Base-by-base conservation (phyloP, 31 red algal genomes). In the Bonnemaisonia californica region DNA sequence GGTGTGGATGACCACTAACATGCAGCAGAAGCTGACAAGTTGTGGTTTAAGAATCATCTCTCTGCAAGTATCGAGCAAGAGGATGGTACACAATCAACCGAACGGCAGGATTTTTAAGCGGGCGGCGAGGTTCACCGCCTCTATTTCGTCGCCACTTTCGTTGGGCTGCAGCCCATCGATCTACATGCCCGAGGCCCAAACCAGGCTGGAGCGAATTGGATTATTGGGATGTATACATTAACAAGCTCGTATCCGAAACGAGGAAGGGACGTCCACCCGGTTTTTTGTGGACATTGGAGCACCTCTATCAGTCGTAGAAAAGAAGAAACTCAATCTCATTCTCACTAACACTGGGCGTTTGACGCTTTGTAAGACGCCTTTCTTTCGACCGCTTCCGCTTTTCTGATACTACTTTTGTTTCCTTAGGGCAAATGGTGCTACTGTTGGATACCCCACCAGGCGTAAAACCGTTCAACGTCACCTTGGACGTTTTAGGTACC, bases 271-370 rank as follows among this genome's bases (percentile, higher is more conserved):
- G 45, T 11, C 45, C 45, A 51, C 45, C 45, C 16, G 45, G 45
- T 51, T 51, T 51, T 51, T 51, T 51, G 45, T 51, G 9, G 45
- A 51, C 45, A 51, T 51, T 51, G 45, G 45, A 51, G 45, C 45
- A 51, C 45, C 45, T 11, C 16, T 7, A 7, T 51, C 45, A 11
- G 45, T 51, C 16, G 45, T 51, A 51, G 45, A 16, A 51, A 51
- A 51, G 9, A 51, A 51, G 45, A 16, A 51, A 51, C 45, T 51
- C 45, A 16, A 16, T 51, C 45, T 7, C 45, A 51, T 51, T 11
- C 16, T 51, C 9, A 51, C 7, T 7, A 16, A 51, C 45, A n/a
- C 16, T 51, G 45, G 45, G 45, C 16, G 16, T 51, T 51, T 11
- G 9, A 16, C 7, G 16, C 7, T 7, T 51, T 16, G 16, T 51